Conservation (phyloP, 2,329 filamentous ascomycete genomes). For the Plenodomus biglobosus region DNA sequence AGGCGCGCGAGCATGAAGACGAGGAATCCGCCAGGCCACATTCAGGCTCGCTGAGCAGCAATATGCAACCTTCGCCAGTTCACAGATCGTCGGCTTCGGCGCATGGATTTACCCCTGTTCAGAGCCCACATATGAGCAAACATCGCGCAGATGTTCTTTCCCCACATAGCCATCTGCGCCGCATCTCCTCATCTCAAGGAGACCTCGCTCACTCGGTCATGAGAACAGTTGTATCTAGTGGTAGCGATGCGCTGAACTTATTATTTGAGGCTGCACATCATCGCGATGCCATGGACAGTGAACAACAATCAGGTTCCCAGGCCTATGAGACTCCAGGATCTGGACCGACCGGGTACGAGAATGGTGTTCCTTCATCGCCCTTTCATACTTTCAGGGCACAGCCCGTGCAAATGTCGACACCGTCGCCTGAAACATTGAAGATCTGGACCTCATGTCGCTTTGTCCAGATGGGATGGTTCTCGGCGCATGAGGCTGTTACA, state of each 20-base stretch:
- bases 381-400: conserved; percentile 39
- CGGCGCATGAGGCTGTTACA: conserved; percentile 56
- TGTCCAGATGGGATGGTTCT: conserved; percentile 59
- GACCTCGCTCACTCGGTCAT: conserved; percentile 48
- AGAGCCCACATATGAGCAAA: conserved; percentile 29
- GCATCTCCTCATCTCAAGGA: conserved; percentile 38
- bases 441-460: conserved; percentile 56
- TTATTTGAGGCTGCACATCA: conserved; percentile 54
- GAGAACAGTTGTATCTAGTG: conserved; percentile 55
- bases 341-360: conserved; percentile 29
- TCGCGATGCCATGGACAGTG: conserved; percentile 40
- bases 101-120: conserved; percentile 26
- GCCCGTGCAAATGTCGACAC: conserved; percentile 44
- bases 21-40: conserved; percentile 14
- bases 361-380: conserved; percentile 27
- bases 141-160: conserved; percentile 36
- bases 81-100: conserved; percentile 30
- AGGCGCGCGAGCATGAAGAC: conserved; percentile 26
- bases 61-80: conserved; percentile 19
- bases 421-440: conserved; percentile 46
- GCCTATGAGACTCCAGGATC: conserved; percentile 43
- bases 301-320: conserved; percentile 39
- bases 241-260: conserved; percentile 57
- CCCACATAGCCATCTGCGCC: conserved; percentile 30
- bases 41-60: conserved; percentile 7